phyloP scores from a whole-genome alignment of 2,329 filamentous ascomycete genomes.

The Pseudocercospora cruenta region DNA sequence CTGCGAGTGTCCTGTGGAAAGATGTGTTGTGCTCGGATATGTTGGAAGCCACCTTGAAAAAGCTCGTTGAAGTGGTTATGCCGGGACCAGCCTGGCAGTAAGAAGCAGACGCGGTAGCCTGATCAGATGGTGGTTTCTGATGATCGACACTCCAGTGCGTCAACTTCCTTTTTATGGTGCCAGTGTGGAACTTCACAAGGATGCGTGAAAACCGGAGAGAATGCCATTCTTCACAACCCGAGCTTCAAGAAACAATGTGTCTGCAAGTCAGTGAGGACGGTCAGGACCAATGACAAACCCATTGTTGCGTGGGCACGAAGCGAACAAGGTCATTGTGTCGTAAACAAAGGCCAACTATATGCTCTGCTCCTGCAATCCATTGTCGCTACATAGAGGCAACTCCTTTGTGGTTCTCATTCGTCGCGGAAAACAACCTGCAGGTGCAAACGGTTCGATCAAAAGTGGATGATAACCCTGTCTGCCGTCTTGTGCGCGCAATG shows the following conservation, averaged over 20 bases:
- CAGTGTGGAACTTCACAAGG: neutral
- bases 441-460: too few species aligned
- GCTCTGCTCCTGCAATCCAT: neutral
- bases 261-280: neutral
- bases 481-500: too few species aligned
- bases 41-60: neutral
- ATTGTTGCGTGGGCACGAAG: neutral
- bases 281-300: neutral
- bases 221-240: neutral
- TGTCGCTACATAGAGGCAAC: neutral
- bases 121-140: neutral
- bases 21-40: neutral
- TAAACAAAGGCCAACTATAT: neutral
- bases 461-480: too few species aligned
- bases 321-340: neutral
- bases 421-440: too few species aligned
- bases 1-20: neutral
- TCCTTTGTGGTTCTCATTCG: neutral
- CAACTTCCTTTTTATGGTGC: neutral
- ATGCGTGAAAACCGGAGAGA: neutral
- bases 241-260: neutral
- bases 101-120: neutral
- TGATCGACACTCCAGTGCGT: neutral
- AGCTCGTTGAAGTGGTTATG: neutral
- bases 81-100: neutral